Evolutionary conservation across 164 flowering plant genomes (phyloP).

Genomic region (Platanus orientalis): DNA sequence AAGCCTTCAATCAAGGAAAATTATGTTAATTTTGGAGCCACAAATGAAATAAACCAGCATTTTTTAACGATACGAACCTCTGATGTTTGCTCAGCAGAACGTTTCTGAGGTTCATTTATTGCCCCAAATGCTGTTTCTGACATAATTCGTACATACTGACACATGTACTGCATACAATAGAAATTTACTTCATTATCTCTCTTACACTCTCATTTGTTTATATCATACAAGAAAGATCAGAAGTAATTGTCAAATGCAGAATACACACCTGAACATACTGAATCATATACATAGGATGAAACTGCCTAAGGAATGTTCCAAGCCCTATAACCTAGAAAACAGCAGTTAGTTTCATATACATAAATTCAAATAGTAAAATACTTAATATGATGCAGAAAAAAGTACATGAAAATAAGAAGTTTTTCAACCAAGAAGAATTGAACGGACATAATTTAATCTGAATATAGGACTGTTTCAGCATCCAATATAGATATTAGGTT

Average conservation of each 20-base stretch:
- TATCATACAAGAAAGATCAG: background rate
- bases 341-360: conserved; percentile 1
- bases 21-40: too few relatives aligned
- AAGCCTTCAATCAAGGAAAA: too few relatives aligned
- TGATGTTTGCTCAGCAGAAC: conserved; percentile 12
- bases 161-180: conserved; percentile 24
- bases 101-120: conserved; percentile 14
- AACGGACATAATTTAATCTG: too few relatives aligned
- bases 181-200: background rate
- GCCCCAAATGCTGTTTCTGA: conserved; percentile 16
- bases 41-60: too few relatives aligned
- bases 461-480: too few relatives aligned
- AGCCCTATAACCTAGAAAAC: conserved; percentile 22
- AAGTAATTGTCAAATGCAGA: conserved; percentile 1
- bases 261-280: conserved; percentile 24
- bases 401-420: background rate
- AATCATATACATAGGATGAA: conserved; percentile 12
- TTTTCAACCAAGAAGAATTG: too few relatives aligned
- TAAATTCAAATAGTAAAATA: background rate
- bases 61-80: conserved; percentile 17
- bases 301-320: conserved; percentile 27
- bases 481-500: too few relatives aligned
- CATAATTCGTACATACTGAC: conserved; percentile 18
- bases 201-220: too few relatives aligned
- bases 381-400: background rate